Evolutionary conservation across 2,329 filamentous ascomycete genomes (phyloP), one percentile per base, ranked within the genome.

Genomic region (Dothideomycetidae sp.): DNA sequence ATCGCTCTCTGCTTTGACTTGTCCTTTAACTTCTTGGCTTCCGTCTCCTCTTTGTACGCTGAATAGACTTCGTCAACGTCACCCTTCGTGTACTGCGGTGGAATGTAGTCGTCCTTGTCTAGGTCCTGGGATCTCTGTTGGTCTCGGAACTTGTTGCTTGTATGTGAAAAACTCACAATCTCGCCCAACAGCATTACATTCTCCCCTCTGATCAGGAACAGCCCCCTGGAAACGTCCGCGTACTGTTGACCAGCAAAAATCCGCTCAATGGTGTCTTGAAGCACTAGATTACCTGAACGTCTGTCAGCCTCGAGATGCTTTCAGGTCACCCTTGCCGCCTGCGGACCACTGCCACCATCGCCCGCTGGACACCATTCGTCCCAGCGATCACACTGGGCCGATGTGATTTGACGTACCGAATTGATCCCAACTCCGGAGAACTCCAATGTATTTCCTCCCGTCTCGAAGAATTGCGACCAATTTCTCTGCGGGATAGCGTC

Each of bases 151-250:
- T 7, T 17, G 16, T 15, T 12, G 12, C n/a, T 7, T 7, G n/a
- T 26, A 14, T 15, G 7, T 10, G n/a, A 31, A 12, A 36, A 30
- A 40, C 64, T 33, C 61, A 72, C 69, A 51, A 98, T 93, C 61
- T 96, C 92, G 26, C 90, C 90, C 12, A 96, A 71, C 31, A 98
- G 67, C 36, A 93, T 68, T n/a, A 98, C 90, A 57, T 98, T 98
- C 64, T 98, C 90, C 48, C 90, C 90, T 42, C 90, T 72, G 31
- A 98, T 83, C 23, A 96, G 72, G 62, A 90, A 96, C 45, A 93
- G 75, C 34, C 90, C 90, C 41, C 84, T 75, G 9, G 75, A 68
- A 42, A 93, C 73, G 56, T 98, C 90, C 43, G 84, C 82, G 56
- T 84, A 96, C 36, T 92, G 53, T 38, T 71, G 61, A 55, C 72